These are phyloP conservation scores for Dendrobium huoshanense DNA, from an alignment of 106 monocot genomes.

Conservation along the genomic window DNA sequence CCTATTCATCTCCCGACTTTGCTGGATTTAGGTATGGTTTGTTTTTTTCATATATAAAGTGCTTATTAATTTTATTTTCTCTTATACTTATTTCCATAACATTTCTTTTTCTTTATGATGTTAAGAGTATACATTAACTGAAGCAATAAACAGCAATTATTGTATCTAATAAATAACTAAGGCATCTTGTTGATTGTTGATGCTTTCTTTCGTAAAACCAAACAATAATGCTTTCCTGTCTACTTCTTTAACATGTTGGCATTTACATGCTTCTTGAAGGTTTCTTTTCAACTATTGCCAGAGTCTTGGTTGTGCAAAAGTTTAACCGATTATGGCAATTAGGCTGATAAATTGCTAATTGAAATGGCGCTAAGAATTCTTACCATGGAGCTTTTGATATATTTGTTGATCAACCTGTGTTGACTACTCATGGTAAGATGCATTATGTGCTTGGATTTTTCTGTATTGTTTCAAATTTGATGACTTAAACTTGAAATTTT, in stretches of 20 bases:
- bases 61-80: slow-evolving; percentile 3
- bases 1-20: slow-evolving; percentile 89
- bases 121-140: background rate
- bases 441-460: too few relatives aligned
- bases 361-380: background rate
- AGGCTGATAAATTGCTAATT: background rate
- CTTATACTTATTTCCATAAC: background rate
- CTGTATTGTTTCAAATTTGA: too few relatives aligned
- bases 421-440: too few relatives aligned
- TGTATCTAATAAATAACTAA: background rate
- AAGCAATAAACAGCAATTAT: background rate
- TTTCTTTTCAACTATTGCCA: background rate
- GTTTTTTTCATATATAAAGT: background rate
- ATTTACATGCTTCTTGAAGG: background rate
- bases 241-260: background rate
- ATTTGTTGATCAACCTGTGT: too few relatives aligned
- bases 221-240: background rate
- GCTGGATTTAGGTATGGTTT: slow-evolving; percentile 74
- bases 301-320: background rate
- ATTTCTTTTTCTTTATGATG: background rate
- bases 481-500: too few relatives aligned
- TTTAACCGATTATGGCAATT: background rate
- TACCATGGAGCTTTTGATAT: background rate
- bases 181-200: background rate
- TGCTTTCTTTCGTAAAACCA: background rate